A percentile compares a stretch with the other conserved stretches of the same genome.
These are phyloP conservation scores for Torulaspora maleeae DNA, from an alignment of 805 yeast genomes.

Conservation along the genomic window DNA sequence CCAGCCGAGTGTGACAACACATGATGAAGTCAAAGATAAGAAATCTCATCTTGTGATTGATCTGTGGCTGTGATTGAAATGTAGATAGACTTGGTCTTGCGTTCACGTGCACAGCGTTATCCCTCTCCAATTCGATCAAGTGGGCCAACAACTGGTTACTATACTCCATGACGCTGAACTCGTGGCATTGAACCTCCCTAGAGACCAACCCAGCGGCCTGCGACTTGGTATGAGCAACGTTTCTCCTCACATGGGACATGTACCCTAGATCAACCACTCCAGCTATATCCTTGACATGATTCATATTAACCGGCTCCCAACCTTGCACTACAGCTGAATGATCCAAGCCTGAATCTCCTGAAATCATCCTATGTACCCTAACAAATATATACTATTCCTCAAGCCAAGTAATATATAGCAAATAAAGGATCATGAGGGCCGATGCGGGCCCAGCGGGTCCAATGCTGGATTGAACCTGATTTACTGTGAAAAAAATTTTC, in stretches of 20 bases:
- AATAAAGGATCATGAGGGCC: slow-evolving; percentile 4
- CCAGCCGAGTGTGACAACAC: slow-evolving; percentile 62
- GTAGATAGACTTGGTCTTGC: slow-evolving; percentile 29
- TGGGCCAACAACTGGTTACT: slow-evolving; percentile 40
- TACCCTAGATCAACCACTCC: slow-evolving; percentile 12
- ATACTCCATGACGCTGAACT: slow-evolving; percentile 42
- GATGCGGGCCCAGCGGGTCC: slow-evolving; percentile 3
- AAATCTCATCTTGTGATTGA: slow-evolving; percentile 54
- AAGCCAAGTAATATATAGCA: not conserved
- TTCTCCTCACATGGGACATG: slow-evolving; percentile 23
- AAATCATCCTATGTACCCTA: not conserved
- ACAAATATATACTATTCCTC: not conserved
- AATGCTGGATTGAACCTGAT: slow-evolving; percentile 1
- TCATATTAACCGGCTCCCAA: slow-evolving; percentile 10
- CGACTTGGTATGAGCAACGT: slow-evolving; percentile 16
- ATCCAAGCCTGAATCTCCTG: not conserved
- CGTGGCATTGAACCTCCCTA: slow-evolving; percentile 48
- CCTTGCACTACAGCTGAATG: not conserved
- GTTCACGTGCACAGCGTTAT: slow-evolving; percentile 5
- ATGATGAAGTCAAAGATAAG: slow-evolving; percentile 76
- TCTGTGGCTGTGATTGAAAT: slow-evolving; percentile 40
- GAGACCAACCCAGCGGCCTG: slow-evolving; percentile 35
- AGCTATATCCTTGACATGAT: slow-evolving; percentile 7
- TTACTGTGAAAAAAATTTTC: slow-evolving; percentile 3
- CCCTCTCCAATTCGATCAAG: slow-evolving; percentile 31